These are phyloP conservation scores for Asterella californica DNA, from an alignment of 225 moss, liverwort and hornwort species.

Conservation along the genomic window DNA sequence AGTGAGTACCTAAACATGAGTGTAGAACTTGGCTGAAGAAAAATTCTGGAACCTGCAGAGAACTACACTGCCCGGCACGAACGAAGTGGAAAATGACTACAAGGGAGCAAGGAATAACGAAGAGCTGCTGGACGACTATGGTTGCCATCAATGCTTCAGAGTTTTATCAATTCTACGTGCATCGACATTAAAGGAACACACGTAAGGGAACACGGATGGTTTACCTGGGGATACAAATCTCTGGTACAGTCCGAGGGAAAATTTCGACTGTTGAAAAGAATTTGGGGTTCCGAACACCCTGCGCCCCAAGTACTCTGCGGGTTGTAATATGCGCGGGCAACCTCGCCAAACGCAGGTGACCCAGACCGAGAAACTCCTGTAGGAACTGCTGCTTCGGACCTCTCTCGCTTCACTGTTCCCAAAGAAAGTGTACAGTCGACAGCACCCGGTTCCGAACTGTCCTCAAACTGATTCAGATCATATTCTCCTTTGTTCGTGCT, in stretches of 20 bases:
- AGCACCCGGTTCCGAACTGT: slow-evolving; percentile 13
- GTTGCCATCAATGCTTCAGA: no score
- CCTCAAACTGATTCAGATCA: slow-evolving; percentile 24
- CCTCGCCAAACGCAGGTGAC: slow-evolving; percentile 19
- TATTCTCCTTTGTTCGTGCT: not conserved
- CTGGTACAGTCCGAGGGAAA: slow-evolving; percentile 23
- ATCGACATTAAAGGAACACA: no score
- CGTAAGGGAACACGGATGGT: no score
- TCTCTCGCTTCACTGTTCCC: slow-evolving; percentile 22
- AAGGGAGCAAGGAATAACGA: no score
- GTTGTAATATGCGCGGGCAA: slow-evolving; percentile 11
- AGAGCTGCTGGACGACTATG: no score
- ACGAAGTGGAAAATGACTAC: no score
- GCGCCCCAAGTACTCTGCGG: slow-evolving; percentile 1
- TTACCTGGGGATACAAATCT: slow-evolving; percentile 23
- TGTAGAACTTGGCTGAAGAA: no score
- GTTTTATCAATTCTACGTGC: no score
- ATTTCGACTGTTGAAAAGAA: slow-evolving; percentile 15
- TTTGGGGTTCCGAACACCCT: slow-evolving; percentile 2
- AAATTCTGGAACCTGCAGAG: no score
- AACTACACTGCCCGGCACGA: no score
- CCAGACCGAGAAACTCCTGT: slow-evolving; percentile 20
- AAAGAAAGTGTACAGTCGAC: slow-evolving; percentile 27
- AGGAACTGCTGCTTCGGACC: not conserved
- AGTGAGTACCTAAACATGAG: no score